Base-by-base conservation (phyloP, 148 eudicot genomes). In the Limonium bicolor region DNA sequence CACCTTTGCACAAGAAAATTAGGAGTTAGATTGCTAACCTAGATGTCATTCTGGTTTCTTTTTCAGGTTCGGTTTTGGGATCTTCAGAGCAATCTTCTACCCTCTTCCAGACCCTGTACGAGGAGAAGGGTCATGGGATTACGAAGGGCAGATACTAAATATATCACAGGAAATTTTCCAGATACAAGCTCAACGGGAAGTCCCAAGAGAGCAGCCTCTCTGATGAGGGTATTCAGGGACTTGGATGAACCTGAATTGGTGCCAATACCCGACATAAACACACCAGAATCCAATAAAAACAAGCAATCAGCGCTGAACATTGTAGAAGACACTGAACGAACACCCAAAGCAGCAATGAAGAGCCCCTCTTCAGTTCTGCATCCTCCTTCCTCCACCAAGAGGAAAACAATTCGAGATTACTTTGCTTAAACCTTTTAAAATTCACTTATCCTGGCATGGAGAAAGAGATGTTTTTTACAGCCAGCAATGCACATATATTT, bases 341-440 rank as follows among this genome's bases (percentile, higher is more conserved):
- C 82, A 13, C 94, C 97, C 1, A 79, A 83, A 67, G 64, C 76
- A 32, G 61, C 70, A 51, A 17, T 47, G 7, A 70, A 58, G 36
- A 88, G 99, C 65, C 97, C 97, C 6, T 80, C 85, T 35, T 84
- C 95, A 28, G 97, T 84, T 48, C 63, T 90, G 34, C 68, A 46
- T 29, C 84, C 87, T 47, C 86, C 92, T 22, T 74, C 90, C 51
- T 83, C 97, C 19, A 18, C 71, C 45, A 88, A 80, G 58, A 80
- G 78, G 54, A 77, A 59, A 61, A 88, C 97, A n/a, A 88, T 88
- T 27, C 45, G 72, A 53, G 97, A 90, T 51, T 84, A 84, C 55
- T 90, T 84, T 44, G 7, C 58, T 29, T 38, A 51, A 3, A 21
- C 72, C 27, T 63, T 53, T 19, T 58, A 38, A 30, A 26, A 23